phyloP scores from a whole-genome alignment of 768 basidiomycete genomes.

The Porphyrellus cyaneotinctus region DNA sequence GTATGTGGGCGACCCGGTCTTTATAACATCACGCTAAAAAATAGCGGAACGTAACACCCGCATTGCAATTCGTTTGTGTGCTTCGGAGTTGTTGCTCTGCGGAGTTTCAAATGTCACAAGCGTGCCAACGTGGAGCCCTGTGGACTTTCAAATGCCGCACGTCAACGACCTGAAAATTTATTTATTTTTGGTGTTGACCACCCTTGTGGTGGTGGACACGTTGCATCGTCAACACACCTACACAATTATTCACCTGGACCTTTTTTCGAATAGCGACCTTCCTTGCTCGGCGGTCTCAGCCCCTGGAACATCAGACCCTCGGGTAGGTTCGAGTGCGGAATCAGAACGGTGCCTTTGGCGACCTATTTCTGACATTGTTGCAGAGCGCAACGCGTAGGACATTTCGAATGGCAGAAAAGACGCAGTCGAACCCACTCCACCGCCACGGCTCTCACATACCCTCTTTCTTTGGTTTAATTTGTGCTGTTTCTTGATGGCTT shows the following conservation, averaged over 20 bases:
- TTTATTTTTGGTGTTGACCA: background rate
- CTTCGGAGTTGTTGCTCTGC: slow-evolving; percentile 13
- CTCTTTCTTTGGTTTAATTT: background rate
- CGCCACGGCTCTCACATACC: slow-evolving; percentile 20
- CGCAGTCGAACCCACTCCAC: slow-evolving; percentile 17
- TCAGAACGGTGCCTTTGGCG: slow-evolving; percentile 1
- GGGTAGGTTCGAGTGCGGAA: slow-evolving; percentile 1
- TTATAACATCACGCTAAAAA: slow-evolving; percentile 17
- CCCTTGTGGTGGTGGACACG: slow-evolving; percentile 1
- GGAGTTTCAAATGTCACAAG: slow-evolving; percentile 6
- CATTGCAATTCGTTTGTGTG: slow-evolving; percentile 1
- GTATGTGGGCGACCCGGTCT: slow-evolving; percentile 1
- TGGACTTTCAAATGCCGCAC: slow-evolving; percentile 11
- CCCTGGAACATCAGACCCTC: slow-evolving; percentile 2
- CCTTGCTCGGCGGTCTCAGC: background rate
- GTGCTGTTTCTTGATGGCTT: background rate
- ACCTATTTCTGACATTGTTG: slow-evolving; percentile 11
- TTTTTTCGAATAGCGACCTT: background rate
- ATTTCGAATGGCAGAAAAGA: slow-evolving; percentile 32
- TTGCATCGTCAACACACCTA: background rate
- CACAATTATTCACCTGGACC: too few relatives aligned
- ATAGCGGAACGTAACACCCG: slow-evolving; percentile 17
- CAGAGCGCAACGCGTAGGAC: slow-evolving; percentile 2
- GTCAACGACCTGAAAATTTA: slow-evolving; percentile 5
- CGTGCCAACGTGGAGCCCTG: slow-evolving; percentile 1